Percentiles rank a stretch among this genome's conserved stretches.
These are phyloP conservation scores for Zygosaccharomyces pseudobailii DNA, from an alignment of 1,139 yeast genomes.

Conservation along the genomic window DNA sequence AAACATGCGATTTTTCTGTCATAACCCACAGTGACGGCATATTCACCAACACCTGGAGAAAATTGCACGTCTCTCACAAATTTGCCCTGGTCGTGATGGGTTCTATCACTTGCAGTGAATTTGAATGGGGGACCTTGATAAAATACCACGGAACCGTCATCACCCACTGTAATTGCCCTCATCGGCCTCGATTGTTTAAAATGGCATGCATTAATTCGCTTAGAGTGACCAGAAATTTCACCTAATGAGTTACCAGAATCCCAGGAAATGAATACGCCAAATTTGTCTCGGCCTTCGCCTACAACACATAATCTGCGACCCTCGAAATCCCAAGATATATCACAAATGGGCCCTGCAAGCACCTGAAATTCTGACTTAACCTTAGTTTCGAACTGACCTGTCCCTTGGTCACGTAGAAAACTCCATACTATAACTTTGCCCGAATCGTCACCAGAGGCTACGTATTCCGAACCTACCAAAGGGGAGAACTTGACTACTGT, in stretches of 20 bases:
- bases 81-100: constrained; percentile 58
- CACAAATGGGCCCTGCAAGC: constrained; percentile 75
- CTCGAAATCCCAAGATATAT: constrained; percentile 92
- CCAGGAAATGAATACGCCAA: constrained; percentile 89
- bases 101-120: constrained; percentile 67
- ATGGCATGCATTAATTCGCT: constrained; percentile 75
- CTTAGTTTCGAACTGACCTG: constrained; percentile 42
- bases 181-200: constrained; percentile 88
- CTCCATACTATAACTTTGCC: constrained; percentile 93
- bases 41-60: constrained; percentile 68
- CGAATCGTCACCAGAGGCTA: constrained; percentile 87
- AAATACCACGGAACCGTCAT: constrained; percentile 80
- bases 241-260: constrained; percentile 96
- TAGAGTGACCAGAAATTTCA: constrained; percentile 92
- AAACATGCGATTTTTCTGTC: constrained; percentile 75
- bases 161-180: constrained; percentile 90
- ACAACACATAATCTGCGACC: constrained; percentile 83
- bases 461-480: constrained; percentile 62
- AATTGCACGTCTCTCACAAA: constrained; percentile 77
- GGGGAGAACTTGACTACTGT: constrained; percentile 87
- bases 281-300: constrained; percentile 89
- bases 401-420: constrained; percentile 20
- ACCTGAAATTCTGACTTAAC: constrained; percentile 80
- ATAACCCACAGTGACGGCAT: constrained; percentile 77
- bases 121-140: constrained; percentile 92